Percentiles rank a stretch among this genome's conserved stretches.
These are phyloP conservation scores for Euphorbia lathyris DNA, from an alignment of 345 rosid genomes.

Conservation along the genomic window DNA sequence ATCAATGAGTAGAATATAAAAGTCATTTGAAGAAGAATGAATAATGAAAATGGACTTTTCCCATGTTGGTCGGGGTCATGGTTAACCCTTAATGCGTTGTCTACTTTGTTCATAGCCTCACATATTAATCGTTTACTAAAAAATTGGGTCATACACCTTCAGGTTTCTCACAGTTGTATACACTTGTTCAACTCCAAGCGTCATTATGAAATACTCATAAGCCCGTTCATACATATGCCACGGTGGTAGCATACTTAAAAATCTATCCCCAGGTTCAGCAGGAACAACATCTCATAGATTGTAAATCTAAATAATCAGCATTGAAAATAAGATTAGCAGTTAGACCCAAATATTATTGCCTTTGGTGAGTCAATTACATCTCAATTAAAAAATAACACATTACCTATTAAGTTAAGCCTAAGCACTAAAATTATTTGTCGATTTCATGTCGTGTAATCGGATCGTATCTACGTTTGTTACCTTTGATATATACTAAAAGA, in stretches of 20 bases:
- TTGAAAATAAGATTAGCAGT: constrained; percentile 1
- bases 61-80: no score
- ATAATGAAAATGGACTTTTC: not conserved
- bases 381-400: no score
- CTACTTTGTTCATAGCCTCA: no score
- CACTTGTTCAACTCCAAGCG: constrained; percentile 74
- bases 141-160: constrained; percentile 46
- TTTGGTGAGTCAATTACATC: no score
- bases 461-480: no score
- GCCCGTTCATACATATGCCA: constrained; percentile 98
- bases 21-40: not conserved
- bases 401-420: no score
- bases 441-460: no score
- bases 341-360: not conserved
- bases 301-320: constrained; percentile 43
- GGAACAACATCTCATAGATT: constrained; percentile 74
- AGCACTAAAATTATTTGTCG: no score
- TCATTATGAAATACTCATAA: constrained; percentile 72
- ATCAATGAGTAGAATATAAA: not conserved
- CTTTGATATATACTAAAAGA: no score
- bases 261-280: constrained; percentile 67
- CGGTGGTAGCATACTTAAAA: constrained; percentile 86
- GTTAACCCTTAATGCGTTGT: no score
- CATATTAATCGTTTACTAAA: no score
- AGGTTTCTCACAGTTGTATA: constrained; percentile 74